phyloP scores from a whole-genome alignment of 495 filamentous ascomycete species.

The Talaromyces trachyspermus region DNA sequence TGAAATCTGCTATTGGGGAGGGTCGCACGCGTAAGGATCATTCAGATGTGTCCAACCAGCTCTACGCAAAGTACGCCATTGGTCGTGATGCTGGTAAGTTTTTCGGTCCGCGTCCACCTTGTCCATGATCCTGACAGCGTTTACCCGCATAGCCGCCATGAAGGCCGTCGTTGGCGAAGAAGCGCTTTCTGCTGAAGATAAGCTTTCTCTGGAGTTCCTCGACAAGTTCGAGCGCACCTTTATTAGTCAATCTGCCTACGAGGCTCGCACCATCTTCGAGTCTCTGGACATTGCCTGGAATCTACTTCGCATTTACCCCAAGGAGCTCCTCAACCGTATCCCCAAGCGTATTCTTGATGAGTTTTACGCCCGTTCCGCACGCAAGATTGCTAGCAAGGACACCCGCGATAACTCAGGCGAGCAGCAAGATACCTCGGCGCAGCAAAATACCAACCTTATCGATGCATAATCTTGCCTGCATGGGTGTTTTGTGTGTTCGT shows the following conservation, averaged over 20 bases:
- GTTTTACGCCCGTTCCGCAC: conserved; percentile 77
- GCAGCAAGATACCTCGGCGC: too few relatives aligned
- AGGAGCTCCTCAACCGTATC: conserved; percentile 95
- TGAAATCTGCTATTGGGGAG: conserved; percentile 99
- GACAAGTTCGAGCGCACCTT: conserved; percentile 96
- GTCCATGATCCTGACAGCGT: background rate
- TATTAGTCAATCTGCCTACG: conserved; percentile 88
- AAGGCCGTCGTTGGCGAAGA: conserved; percentile 99
- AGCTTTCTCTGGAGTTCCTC: conserved; percentile 93
- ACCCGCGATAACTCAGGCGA: too few relatives aligned
- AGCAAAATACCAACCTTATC: too few relatives aligned
- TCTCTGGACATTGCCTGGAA: conserved; percentile 94
- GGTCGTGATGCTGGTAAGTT: conserved; percentile 75
- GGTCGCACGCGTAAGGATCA: conserved; percentile 93
- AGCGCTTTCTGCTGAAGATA: conserved; percentile 90
- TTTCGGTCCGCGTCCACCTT: background rate
- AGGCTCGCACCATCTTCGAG: conserved; percentile 81
- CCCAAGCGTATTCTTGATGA: conserved; percentile 88
- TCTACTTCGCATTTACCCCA: conserved; percentile 89
- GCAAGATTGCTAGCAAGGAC: too few relatives aligned
- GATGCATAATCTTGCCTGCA: too few relatives aligned
- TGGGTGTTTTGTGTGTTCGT: too few relatives aligned
- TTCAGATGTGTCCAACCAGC: conserved; percentile 96
- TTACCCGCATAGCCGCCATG: conserved; percentile 64
- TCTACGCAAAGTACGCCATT: conserved; percentile 99